Evolutionary conservation across 1,139 yeast species (phyloP).

Genomic region (Hansenula sp.): DNA sequence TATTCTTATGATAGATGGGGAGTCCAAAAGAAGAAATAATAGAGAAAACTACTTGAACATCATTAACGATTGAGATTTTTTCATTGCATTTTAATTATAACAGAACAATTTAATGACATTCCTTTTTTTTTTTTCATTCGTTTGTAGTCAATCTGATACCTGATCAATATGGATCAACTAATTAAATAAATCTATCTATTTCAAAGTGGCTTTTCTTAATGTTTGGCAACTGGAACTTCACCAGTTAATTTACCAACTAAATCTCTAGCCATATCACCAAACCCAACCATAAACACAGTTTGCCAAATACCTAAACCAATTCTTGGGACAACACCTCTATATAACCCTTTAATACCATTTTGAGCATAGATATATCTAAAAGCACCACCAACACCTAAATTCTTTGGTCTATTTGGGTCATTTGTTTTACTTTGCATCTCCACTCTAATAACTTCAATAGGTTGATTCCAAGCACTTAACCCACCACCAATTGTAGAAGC

Average conservation of each 20-base stretch:
- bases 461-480: slow-evolving; percentile 97
- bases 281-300: slow-evolving; percentile 98
- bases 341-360: slow-evolving; percentile 86
- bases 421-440: slow-evolving; percentile 94
- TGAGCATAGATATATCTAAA: slow-evolving; percentile 76
- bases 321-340: slow-evolving; percentile 96
- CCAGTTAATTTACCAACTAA: slow-evolving; percentile 57
- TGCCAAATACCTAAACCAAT: slow-evolving; percentile 97
- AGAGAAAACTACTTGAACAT: too few relatives aligned
- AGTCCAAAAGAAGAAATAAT: slow-evolving; percentile 20
- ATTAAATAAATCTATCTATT: too few relatives aligned
- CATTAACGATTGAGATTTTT: not conserved
- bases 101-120: too few relatives aligned
- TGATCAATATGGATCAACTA: slow-evolving; percentile 2
- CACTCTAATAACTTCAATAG: slow-evolving; percentile 94
- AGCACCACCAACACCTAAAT: slow-evolving; percentile 76
- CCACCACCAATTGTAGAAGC: slow-evolving; percentile 97
- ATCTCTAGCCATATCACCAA: slow-evolving; percentile 87
- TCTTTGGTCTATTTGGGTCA: slow-evolving; percentile 95
- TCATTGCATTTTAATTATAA: not conserved
- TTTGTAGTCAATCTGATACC: too few relatives aligned
- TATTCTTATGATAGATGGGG: slow-evolving; percentile 80
- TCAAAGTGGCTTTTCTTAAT: too few relatives aligned
- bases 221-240: slow-evolving; percentile 45
- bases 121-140: too few relatives aligned